These are phyloP conservation scores for Priceomyces medius DNA, from an alignment of 805 yeast species.

Conservation along the genomic window DNA sequence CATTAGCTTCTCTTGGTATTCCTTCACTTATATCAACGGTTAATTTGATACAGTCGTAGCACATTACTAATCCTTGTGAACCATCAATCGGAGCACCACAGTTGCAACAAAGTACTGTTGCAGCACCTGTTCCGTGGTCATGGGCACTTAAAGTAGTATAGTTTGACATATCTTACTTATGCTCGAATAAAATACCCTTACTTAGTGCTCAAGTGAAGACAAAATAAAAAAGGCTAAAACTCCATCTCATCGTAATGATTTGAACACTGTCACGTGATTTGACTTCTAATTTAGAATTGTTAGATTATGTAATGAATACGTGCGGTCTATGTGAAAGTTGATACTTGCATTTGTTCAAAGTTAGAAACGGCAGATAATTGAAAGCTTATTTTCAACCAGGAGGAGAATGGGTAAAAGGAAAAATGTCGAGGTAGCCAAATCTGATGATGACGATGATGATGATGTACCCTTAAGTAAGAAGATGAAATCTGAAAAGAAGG, in stretches of 20 bases:
- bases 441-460: constrained; percentile 26
- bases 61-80: constrained; percentile 88
- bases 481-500: constrained; percentile 21
- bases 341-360: neutral
- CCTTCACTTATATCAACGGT: constrained; percentile 94
- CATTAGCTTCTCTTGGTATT: constrained; percentile 85
- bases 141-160: constrained; percentile 43
- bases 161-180: constrained; percentile 38
- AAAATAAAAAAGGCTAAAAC: neutral
- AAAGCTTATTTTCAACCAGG: neutral
- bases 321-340: neutral
- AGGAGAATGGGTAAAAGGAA: constrained; percentile 5
- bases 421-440: neutral
- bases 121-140: constrained; percentile 39
- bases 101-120: constrained; percentile 95
- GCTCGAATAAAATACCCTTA: neutral
- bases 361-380: neutral
- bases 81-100: constrained; percentile 99
- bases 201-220: neutral
- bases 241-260: constrained; percentile 1
- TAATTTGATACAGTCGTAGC: constrained; percentile 93
- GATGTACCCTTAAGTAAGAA: constrained; percentile 25
- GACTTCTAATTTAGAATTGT: neutral
- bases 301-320: neutral
- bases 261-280: constrained; percentile 2